phyloP scores from a whole-genome alignment of 495 filamentous ascomycete species.

The Annulohypoxylon moriforme region DNA sequence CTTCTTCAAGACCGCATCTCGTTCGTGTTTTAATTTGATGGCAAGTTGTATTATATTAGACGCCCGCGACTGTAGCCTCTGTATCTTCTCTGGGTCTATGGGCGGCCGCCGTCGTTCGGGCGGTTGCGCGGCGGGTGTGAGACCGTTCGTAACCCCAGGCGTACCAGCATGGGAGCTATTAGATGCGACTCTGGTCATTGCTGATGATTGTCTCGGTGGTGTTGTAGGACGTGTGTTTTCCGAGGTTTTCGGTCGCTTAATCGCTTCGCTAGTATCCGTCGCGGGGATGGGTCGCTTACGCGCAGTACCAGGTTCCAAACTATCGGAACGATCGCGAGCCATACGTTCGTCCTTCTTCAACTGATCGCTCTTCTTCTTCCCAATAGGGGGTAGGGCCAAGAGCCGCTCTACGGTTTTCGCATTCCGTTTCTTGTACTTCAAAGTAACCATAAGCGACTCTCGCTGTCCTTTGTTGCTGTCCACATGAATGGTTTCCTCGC shows the following conservation, averaged over 20 bases:
- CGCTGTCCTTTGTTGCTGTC: constrained; percentile 48
- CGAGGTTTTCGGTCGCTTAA: constrained; percentile 50
- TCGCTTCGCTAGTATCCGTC: constrained; percentile 44
- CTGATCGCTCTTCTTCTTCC: constrained; percentile 52
- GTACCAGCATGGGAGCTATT: constrained; percentile 58
- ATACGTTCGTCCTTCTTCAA: constrained; percentile 48
- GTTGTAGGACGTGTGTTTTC: constrained; percentile 51
- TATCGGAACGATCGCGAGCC: constrained; percentile 52
- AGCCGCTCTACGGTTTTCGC: constrained; percentile 57
- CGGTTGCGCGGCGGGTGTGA: constrained; percentile 52
- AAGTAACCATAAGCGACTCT: constrained; percentile 34
- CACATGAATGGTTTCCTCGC: constrained; percentile 45
- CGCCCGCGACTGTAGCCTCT: constrained; percentile 39
- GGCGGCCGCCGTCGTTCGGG: constrained; percentile 49
- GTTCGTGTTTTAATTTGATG: constrained; percentile 58
- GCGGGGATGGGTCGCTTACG: constrained; percentile 57
- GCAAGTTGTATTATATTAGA: constrained; percentile 49
- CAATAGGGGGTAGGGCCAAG: constrained; percentile 53
- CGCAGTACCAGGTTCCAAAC: constrained; percentile 54
- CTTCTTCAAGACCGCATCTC: constrained; percentile 53
- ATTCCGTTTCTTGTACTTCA: constrained; percentile 58
- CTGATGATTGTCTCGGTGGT: constrained; percentile 57
- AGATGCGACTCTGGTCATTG: constrained; percentile 62
- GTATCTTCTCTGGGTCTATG: constrained; percentile 41
- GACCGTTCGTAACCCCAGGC: constrained; percentile 51